Evolutionary conservation across 768 basidiomycete genomes (phyloP).

Genomic region (Cyathus striatus): DNA sequence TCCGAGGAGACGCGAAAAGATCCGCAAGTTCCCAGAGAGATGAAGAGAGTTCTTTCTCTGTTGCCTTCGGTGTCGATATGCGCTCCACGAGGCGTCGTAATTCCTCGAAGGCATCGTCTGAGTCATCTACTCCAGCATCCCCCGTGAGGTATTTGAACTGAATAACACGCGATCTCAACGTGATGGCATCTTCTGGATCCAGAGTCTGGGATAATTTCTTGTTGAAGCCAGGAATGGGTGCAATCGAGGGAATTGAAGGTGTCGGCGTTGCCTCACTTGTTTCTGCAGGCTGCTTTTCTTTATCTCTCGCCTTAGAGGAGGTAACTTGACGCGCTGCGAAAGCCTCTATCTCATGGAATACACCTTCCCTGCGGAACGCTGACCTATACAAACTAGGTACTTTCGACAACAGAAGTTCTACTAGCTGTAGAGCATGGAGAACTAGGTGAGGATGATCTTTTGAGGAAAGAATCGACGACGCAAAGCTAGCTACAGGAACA

Average conservation of each 20-base stretch:
- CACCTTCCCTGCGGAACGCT: conserved; percentile 90
- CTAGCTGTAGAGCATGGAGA: conserved; percentile 86
- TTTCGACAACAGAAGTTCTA: conserved; percentile 85
- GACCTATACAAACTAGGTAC: conserved; percentile 81
- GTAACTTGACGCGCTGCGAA: conserved; percentile 63
- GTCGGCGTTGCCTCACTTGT: conserved; percentile 24
- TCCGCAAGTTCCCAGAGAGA: conserved; percentile 72
- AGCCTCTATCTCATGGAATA: conserved; percentile 88
- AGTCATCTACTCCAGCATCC: conserved; percentile 48
- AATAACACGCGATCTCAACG: conserved; percentile 85
- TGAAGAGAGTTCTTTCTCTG: conserved; percentile 59
- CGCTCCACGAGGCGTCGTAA: conserved; percentile 62
- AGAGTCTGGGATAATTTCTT: conserved; percentile 63
- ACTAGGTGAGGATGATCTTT: conserved; percentile 87
- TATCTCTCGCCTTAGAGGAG: conserved; percentile 45
- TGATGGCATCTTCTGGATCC: conserved; percentile 88
- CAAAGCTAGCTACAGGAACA: conserved; percentile 93
- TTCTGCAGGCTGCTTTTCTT: conserved; percentile 29
- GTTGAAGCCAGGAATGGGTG: conserved; percentile 60
- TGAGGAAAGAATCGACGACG: conserved; percentile 89
- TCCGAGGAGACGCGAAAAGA: conserved; percentile 70
- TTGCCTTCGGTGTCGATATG: conserved; percentile 47
- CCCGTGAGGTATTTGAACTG: conserved; percentile 72
- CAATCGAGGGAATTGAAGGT: conserved; percentile 29
- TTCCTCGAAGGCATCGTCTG: conserved; percentile 59